Evolutionary conservation across 305 asterid genomes (phyloP), one percentile per base, ranked within the genome.

Genomic region (Fraxinus ornus): DNA sequence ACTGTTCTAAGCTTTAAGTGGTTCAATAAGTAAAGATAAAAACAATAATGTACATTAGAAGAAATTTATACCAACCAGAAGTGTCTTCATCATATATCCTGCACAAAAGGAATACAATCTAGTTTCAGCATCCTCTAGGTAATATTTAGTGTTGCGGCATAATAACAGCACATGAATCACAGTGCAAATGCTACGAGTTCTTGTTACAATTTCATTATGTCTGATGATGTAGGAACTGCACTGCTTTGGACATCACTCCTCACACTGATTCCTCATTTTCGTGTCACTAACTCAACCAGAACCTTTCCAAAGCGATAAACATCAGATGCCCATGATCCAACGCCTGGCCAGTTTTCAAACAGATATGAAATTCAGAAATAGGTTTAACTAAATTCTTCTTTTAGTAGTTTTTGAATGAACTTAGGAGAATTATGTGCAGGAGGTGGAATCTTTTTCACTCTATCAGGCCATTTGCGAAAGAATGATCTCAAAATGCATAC

Each of bases 271-370:
- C 90, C 92, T 32, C 89, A 89, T 0, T 89, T 49, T 49, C 21
- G 7, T 15, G 6, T 89, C 15, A 86, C 88, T 19, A 87, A 88
- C 83, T 89, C 88, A 33, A 89, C 86, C 85, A 87, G 75, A 57
- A 87, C 92, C 84, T 89, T 89, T 37, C 92, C 92, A 44, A 86
- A 86, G 81, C 88, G 87, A 81, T 81, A 87, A 32, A 89, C 92
- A 77, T 84, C 92, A 55, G 88, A 87, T 79, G 87, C 86, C 72
- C 92, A 89, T 44, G 87, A 82, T 4, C 88, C 87, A 6, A 80
- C 60, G 62, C 88, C 92, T 89, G 84, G 78, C 30, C 78, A 75
- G 66, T 33, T 19, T 55, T 22, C 1, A n/a, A 57, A 79, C 41
- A 28, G 55, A 13, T n/a, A 26, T 52, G 72, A 66, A n/a, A 76